Evolutionary conservation across 2,329 filamentous ascomycete species (phyloP).

Genomic region (Alternaria solani): DNA sequence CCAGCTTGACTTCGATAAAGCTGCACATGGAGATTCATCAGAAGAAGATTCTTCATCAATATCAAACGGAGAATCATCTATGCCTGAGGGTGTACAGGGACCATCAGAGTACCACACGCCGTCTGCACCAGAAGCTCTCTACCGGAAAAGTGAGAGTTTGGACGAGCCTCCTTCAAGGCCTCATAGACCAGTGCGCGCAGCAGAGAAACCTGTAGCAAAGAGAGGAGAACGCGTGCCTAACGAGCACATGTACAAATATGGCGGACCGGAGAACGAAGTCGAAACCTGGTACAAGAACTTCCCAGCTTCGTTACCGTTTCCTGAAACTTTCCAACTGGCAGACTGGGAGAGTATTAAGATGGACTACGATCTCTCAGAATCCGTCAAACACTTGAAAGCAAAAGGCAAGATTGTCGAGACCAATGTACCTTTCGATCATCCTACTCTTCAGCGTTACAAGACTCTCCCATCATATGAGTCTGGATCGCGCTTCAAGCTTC

Average conservation of each 20-base stretch:
- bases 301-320: slow-evolving; percentile 35
- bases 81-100: slow-evolving; percentile 14
- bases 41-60: background rate
- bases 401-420: slow-evolving; percentile 18
- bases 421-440: slow-evolving; percentile 28
- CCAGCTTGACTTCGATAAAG: slow-evolving; percentile 23
- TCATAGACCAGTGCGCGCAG: background rate
- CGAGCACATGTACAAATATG: slow-evolving; percentile 34
- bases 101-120: slow-evolving; percentile 13
- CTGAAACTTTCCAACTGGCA: slow-evolving; percentile 39
- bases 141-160: background rate
- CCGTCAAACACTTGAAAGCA: slow-evolving; percentile 18
- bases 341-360: slow-evolving; percentile 43
- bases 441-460: slow-evolving; percentile 18
- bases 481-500: slow-evolving; percentile 42
- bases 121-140: slow-evolving; percentile 3
- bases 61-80: background rate
- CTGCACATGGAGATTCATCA: slow-evolving; percentile 1
- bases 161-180: background rate
- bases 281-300: slow-evolving; percentile 35
- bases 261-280: slow-evolving; percentile 30
- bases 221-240: background rate
- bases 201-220: background rate
- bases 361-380: slow-evolving; percentile 32
- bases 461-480: slow-evolving; percentile 31